Evolutionary conservation across 768 basidiomycete species (phyloP), one percentile per base, ranked within the genome.

Genomic region (Tricholoma sp.): DNA sequence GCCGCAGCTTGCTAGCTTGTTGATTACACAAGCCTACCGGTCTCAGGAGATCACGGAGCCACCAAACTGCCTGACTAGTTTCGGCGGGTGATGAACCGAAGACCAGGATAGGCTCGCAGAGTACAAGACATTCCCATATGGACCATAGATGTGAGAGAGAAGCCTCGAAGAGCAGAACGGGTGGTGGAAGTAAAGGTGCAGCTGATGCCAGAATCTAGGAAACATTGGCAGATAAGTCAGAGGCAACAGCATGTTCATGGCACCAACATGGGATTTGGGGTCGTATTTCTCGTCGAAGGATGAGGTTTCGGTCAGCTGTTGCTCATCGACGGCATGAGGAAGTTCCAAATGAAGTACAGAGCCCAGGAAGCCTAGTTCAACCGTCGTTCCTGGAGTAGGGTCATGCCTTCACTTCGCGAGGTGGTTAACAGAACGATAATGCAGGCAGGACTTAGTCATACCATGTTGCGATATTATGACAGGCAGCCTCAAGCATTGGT

Each of bases 11-110:
- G n/a, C n/a, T 24, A 12, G 41, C 53, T 24, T 46, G 27, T 9
- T 35, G 14, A 32, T 37, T 16, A 4, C 14, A n/a, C 55, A 19
- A 9, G 62, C 73, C 55, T 65, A 94, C 89, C 4, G 96, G 96
- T 34, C 91, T 82, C 5, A 97, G 64, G 9, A 98, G 76, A 67
- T 96, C 92, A 21, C 90, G 79, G 16, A 99, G 72, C 89, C 92
- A 96, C 92, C 93, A 94, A 4, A 98, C 78, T 16, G 90, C 88
- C 63, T 93, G 88, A 60, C 91, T 94, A 0, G 89, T 91, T 66
- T 85, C 79, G 0, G 89, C 82, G 18, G 95, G 93, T 0, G 86
- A 86, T 1, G 83, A 70, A 3, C 89, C 89, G 62, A 88, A 94
- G 27, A 98, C 77, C 18, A 98, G 72, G 6, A 99, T 79, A 0